Percentiles rank a stretch among this genome's conserved stretches.
phyloP scores from a whole-genome alignment of 352 stramenopile species.

The Phytophthora kernoviae region DNA sequence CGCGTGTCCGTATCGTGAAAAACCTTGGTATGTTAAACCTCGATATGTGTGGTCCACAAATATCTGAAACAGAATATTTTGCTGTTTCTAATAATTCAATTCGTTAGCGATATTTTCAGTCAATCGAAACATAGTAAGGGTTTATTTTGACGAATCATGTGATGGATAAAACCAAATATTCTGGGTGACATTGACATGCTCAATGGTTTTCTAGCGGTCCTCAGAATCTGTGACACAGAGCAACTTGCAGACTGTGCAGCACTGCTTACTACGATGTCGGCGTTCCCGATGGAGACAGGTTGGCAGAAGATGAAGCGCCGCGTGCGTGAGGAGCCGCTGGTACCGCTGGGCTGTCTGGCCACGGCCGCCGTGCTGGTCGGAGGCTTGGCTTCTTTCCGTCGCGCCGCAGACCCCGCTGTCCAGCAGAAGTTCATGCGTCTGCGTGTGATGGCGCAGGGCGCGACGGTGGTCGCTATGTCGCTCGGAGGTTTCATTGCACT shows the following conservation, averaged over 20 bases:
- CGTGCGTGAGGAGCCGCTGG: constrained; percentile 74
- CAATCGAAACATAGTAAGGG: no score
- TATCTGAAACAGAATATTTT: not conserved
- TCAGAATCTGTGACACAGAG: no score
- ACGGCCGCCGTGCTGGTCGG: constrained; percentile 67
- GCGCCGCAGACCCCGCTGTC: constrained; percentile 63
- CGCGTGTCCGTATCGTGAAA: not conserved
- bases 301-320: constrained; percentile 86
- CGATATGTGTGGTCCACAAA: not conserved
- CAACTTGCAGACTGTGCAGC: constrained; percentile 11
- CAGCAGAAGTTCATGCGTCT: constrained; percentile 87
- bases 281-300: constrained; percentile 60
- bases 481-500: constrained; percentile 72
- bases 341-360: constrained; percentile 68
- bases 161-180: not conserved
- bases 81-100: no score
- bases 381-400: constrained; percentile 70
- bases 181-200: not conserved
- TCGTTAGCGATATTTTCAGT: no score
- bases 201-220: no score
- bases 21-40: not conserved
- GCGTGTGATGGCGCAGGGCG: constrained; percentile 71
- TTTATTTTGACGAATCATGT: not conserved
- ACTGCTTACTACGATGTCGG: no score
- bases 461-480: constrained; percentile 69